Conservation (phyloP, 345 rosid species). For the Citrus inodora region DNA sequence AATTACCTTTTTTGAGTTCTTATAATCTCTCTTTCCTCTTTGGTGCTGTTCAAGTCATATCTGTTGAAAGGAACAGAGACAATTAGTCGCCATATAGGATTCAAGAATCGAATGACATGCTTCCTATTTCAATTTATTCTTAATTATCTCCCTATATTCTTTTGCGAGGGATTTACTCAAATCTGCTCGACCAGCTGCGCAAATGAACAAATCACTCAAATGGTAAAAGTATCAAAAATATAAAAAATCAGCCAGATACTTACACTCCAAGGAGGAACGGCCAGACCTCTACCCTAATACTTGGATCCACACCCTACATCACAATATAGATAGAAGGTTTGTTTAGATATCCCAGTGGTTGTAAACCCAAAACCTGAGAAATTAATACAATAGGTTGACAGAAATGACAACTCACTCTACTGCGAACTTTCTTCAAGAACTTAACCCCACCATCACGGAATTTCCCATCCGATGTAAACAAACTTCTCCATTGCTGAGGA, state of each 20-base stretch:
- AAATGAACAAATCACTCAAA: background rate
- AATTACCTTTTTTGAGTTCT: conserved; percentile 68
- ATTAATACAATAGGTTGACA: conserved; percentile 1
- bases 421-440: conserved; percentile 84
- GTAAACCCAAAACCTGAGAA: conserved; percentile 10
- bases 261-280: conserved; percentile 99
- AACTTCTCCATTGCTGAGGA: conserved; percentile 68
- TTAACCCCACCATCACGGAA: conserved; percentile 70
- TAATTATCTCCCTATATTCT: background rate
- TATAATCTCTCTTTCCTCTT: conserved; percentile 64
- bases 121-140: background rate
- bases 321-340: conserved; percentile 6
- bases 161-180: background rate
- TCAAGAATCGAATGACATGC: background rate
- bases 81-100: background rate
- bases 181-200: background rate
- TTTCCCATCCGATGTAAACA: conserved; percentile 71
- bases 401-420: conserved; percentile 61
- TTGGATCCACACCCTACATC: conserved; percentile 88
- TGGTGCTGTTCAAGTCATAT: conserved; percentile 71
- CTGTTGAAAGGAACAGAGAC: conserved; percentile 34
- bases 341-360: conserved; percentile 12
- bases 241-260: conserved; percentile 29
- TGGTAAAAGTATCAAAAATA: background rate
- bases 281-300: conserved; percentile 89